Evolutionary conservation across 2,329 filamentous ascomycete species (phyloP).

Genomic region (Bipolaris sorokiniana): DNA sequence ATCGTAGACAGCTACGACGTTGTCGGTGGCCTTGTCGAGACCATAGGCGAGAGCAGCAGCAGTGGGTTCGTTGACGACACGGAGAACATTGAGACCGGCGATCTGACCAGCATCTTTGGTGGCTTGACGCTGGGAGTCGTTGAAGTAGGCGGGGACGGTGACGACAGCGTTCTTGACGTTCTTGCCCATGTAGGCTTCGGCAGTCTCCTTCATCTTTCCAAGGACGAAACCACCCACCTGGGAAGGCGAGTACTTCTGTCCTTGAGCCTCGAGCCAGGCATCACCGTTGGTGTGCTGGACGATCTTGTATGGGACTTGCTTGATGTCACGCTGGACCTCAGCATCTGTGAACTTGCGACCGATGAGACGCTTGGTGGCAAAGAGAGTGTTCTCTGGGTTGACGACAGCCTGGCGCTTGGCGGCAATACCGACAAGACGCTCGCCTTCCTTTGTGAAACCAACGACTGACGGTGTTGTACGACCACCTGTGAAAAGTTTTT

Average conservation of each 20-base stretch:
- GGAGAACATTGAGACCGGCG: slow-evolving; percentile 91
- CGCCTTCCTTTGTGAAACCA: slow-evolving; percentile 92
- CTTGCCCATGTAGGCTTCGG: slow-evolving; percentile 90
- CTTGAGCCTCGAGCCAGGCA: slow-evolving; percentile 92
- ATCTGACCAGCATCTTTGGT: slow-evolving; percentile 99
- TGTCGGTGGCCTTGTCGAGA: slow-evolving; percentile 91
- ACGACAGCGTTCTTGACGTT: slow-evolving; percentile 94
- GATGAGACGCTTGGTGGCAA: slow-evolving; percentile 98
- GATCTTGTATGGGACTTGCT: slow-evolving; percentile 98
- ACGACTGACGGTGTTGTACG: slow-evolving; percentile 94
- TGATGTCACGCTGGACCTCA: slow-evolving; percentile 95
- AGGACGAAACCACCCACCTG: slow-evolving; percentile 96
- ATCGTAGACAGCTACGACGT: slow-evolving; percentile 94
- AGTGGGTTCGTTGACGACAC: slow-evolving; percentile 97
- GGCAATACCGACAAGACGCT: slow-evolving; percentile 94
- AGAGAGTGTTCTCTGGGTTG: slow-evolving; percentile 98
- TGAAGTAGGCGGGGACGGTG: slow-evolving; percentile 97
- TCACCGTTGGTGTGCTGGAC: slow-evolving; percentile 96
- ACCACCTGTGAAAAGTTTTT: slow-evolving; percentile 63
- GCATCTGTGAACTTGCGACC: slow-evolving; percentile 93
- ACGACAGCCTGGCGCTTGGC: slow-evolving; percentile 98
- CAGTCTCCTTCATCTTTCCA: slow-evolving; percentile 99
- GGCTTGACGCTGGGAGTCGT: slow-evolving; percentile 95
- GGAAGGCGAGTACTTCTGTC: slow-evolving; percentile 96
- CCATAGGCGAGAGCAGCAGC: slow-evolving; percentile 95